A percentile compares a stretch with the other conserved stretches of the same genome.
Conservation (phyloP, 1,139 yeast species). For the Candida albicans region DNA sequence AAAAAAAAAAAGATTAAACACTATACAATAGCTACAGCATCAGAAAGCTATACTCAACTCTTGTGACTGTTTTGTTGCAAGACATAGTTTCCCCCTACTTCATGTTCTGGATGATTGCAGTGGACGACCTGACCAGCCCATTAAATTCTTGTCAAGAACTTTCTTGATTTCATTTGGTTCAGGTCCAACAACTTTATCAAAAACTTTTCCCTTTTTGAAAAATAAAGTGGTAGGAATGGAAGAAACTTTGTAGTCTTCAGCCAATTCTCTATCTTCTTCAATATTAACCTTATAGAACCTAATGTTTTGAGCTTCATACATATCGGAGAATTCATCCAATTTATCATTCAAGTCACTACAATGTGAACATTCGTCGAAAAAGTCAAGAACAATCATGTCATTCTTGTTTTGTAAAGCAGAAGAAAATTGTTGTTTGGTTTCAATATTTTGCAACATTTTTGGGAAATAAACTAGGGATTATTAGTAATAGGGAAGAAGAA, state of each 20-base stretch:
- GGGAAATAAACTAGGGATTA: not conserved
- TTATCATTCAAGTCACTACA: constrained; percentile 15
- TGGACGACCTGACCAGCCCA: not conserved
- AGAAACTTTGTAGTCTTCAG: constrained; percentile 48
- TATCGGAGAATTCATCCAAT: constrained; percentile 13
- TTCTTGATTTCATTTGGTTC: constrained; percentile 43
- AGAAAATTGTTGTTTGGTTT: constrained; percentile 14
- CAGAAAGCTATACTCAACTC: too few relatives aligned
- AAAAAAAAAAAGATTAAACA: too few relatives aligned
- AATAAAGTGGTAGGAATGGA: constrained; percentile 60
- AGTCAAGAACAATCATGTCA: constrained; percentile 16
- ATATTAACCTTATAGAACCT: constrained; percentile 14
- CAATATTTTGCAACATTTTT: constrained; percentile 13
- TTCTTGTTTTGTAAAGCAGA: constrained; percentile 12
- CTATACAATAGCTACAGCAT: too few relatives aligned
- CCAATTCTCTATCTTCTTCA: constrained; percentile 15
- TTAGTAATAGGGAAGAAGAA: not conserved
- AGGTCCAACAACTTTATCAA: constrained; percentile 77
- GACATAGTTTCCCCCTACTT: too few relatives aligned
- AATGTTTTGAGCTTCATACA: constrained; percentile 10
- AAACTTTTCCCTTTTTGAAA: constrained; percentile 67
- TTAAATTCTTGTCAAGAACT: constrained; percentile 13
- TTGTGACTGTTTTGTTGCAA: too few relatives aligned
- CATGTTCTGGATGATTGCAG: too few relatives aligned
- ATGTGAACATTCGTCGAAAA: constrained; percentile 16